These are phyloP conservation scores for Paspalum vaginatum DNA, from an alignment of 176 grass and related monocot genomes.

Conservation along the genomic window DNA sequence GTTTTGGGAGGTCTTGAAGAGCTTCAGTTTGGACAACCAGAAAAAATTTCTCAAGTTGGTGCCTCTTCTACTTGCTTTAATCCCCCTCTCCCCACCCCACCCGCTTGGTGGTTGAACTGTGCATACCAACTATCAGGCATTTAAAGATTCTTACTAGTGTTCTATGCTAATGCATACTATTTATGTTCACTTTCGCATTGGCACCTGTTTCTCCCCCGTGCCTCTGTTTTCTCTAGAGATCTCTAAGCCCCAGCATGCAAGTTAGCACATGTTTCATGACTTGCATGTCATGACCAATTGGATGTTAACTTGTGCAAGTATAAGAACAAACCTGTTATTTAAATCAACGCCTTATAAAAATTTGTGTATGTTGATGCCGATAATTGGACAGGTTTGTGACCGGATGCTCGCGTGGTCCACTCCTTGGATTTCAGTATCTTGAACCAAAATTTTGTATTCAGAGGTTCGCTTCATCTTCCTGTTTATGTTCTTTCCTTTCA, in stretches of 20 bases:
- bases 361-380: not conserved
- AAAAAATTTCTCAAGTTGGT: slow-evolving; percentile 96
- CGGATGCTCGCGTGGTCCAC: slow-evolving; percentile 95
- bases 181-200: slow-evolving; percentile 16
- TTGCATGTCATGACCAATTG: not conserved
- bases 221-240: slow-evolving; percentile 4
- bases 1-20: slow-evolving; percentile 95
- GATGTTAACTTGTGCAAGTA: not conserved
- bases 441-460: slow-evolving; percentile 99
- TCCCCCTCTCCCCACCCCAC: not conserved
- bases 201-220: not conserved
- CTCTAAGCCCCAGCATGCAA: not conserved
- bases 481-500: slow-evolving; percentile 10
- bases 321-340: not conserved
- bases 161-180: too few relatives aligned
- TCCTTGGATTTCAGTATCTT: slow-evolving; percentile 96
- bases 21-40: slow-evolving; percentile 76
- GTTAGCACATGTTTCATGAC: not conserved
- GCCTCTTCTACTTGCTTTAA: slow-evolving; percentile 16
- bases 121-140: too few relatives aligned
- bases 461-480: slow-evolving; percentile 52
- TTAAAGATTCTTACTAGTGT: too few relatives aligned
- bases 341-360: not conserved
- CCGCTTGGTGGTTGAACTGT: too few relatives aligned
- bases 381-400: slow-evolving; percentile 85